Percentiles rank a stretch among this genome's conserved stretches.
Conservation (phyloP, 2,329 filamentous ascomycete genomes). For the Scedosporium dehoogii region DNA sequence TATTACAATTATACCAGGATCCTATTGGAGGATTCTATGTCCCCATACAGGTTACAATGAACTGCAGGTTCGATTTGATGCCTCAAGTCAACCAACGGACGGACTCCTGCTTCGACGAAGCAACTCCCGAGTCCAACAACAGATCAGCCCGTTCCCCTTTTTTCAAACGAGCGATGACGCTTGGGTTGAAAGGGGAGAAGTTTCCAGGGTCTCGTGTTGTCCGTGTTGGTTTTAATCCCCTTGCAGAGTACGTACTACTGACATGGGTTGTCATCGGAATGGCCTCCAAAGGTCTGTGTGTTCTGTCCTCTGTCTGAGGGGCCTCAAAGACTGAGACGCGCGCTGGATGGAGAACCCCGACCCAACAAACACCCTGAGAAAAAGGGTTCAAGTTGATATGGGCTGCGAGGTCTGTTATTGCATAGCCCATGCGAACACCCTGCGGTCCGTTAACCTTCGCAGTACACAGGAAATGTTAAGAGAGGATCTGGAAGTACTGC, state of each 20-base stretch:
- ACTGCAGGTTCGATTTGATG: not conserved
- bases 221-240: constrained; percentile 1
- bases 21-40: not conserved
- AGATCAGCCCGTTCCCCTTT: not conserved
- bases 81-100: not conserved
- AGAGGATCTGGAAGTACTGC: too few relatives aligned
- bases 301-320: not conserved
- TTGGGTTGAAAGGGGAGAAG: not conserved
- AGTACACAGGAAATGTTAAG: not conserved
- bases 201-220: not conserved
- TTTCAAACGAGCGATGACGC: not conserved
- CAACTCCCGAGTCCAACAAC: not conserved
- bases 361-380: not conserved
- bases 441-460: not conserved
- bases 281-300: not conserved
- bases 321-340: not conserved
- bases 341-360: not conserved
- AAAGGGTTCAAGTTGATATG: not conserved
- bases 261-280: not conserved
- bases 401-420: not conserved
- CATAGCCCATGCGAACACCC: not conserved
- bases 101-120: not conserved
- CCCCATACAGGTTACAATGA: not conserved
- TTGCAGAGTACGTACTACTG: not conserved
- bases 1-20: not conserved